A percentile compares a stretch with the other conserved stretches of the same genome.
Evolutionary conservation across 352 stramenopile species (phyloP).

Genomic region (Pythium phragmitis): DNA sequence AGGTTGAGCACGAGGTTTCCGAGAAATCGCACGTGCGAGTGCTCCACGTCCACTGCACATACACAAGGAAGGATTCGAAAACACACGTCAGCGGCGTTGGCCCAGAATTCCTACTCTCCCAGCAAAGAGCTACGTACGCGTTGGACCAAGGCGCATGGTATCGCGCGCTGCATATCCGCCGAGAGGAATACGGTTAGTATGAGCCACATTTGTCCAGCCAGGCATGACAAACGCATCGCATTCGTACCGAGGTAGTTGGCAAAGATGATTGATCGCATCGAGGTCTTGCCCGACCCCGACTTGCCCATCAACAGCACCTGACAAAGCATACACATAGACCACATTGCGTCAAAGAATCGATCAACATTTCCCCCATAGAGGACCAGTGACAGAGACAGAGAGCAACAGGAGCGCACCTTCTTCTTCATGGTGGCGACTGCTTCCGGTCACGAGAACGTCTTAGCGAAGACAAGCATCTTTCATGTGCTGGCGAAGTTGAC

Average conservation of each 20-base stretch:
- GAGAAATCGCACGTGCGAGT: constrained; percentile 94
- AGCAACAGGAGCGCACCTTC: constrained; percentile 17
- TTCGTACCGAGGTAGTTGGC: constrained; percentile 96
- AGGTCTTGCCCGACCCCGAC: constrained; percentile 97
- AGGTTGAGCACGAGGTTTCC: constrained; percentile 98
- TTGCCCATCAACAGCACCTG: constrained; percentile 96
- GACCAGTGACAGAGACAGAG: background rate
- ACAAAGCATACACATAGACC: background rate
- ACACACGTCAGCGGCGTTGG: background rate
- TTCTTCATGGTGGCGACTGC: constrained; percentile 29
- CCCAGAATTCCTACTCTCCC: background rate
- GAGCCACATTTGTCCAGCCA: background rate
- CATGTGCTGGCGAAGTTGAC: background rate
- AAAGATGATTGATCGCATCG: constrained; percentile 99
- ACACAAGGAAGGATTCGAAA: too few species aligned
- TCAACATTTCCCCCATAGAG: background rate
- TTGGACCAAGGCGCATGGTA: constrained; percentile 96
- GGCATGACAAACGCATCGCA: too few species aligned
- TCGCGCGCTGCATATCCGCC: constrained; percentile 79
- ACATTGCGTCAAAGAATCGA: background rate
- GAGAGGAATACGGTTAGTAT: background rate
- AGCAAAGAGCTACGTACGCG: constrained; percentile 48
- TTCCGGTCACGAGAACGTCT: background rate
- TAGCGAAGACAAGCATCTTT: background rate
- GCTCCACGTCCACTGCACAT: constrained; percentile 86